A percentile compares a stretch with the other conserved stretches of the same genome.
Conservation (phyloP, 768 basidiomycete genomes). For the Gautieria morchelliformis region DNA sequence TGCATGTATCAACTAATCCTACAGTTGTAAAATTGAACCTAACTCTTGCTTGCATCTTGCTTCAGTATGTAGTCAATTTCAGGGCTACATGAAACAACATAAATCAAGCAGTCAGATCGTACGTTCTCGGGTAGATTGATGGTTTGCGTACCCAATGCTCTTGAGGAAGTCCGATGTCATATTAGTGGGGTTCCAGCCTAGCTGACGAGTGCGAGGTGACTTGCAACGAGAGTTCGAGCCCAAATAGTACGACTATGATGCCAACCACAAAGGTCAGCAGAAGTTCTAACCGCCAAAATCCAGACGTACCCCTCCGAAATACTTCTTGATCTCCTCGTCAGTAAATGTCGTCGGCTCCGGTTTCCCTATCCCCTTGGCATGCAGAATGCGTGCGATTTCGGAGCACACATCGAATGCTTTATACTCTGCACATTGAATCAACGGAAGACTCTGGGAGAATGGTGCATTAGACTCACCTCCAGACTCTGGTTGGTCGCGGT, state of each 20-base stretch:
- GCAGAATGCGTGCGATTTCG: slow-evolving; percentile 29
- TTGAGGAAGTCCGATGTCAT: slow-evolving; percentile 32
- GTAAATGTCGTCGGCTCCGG: slow-evolving; percentile 39
- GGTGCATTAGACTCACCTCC: neutral
- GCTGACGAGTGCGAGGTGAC: slow-evolving; percentile 29
- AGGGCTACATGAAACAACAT: neutral
- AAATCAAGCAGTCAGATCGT: neutral
- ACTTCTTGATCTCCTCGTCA: slow-evolving; percentile 34
- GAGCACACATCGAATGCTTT: slow-evolving; percentile 32
- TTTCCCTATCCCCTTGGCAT: slow-evolving; percentile 26
- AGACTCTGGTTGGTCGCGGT: neutral
- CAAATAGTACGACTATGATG: slow-evolving; percentile 21
- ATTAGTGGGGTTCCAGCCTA: slow-evolving; percentile 46
- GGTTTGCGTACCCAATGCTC: slow-evolving; percentile 20
- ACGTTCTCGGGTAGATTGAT: too few relatives aligned
- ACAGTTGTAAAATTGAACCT: too few relatives aligned
- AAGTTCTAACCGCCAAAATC: slow-evolving; percentile 6
- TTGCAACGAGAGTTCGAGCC: slow-evolving; percentile 36
- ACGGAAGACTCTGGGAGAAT: neutral
- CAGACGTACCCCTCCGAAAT: slow-evolving; percentile 24
- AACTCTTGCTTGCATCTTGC: neutral
- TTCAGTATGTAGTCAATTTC: neutral
- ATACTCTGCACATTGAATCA: slow-evolving; percentile 31
- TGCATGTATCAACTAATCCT: too few relatives aligned
- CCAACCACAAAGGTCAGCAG: neutral